Percentiles rank a stretch among this genome's conserved stretches.
These are phyloP conservation scores for Santalum album DNA, from an alignment of 164 flowering plant species.

Conservation along the genomic window DNA sequence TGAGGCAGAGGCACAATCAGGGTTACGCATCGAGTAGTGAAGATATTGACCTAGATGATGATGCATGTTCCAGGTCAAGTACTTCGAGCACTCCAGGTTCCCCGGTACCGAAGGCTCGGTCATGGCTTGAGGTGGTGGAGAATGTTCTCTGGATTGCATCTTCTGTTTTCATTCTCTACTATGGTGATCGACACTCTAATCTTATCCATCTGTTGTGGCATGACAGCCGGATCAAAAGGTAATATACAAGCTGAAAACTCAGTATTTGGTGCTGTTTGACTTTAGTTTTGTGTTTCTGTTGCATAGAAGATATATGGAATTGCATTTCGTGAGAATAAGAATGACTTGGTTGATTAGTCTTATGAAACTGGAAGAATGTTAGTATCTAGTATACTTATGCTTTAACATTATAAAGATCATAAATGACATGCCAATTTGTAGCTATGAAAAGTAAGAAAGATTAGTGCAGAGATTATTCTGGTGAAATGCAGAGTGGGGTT, in stretches of 20 bases:
- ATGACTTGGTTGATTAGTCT: too few species aligned
- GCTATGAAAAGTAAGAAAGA: too few species aligned
- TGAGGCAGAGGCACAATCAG: slow-evolving; percentile 85
- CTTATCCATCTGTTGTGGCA: slow-evolving; percentile 54
- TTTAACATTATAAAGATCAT: too few species aligned
- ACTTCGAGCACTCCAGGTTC: slow-evolving; percentile 17
- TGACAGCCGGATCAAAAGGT: slow-evolving; percentile 79
- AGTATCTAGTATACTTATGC: too few species aligned
- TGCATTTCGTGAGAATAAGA: too few species aligned
- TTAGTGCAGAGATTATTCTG: too few species aligned
- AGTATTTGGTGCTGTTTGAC: neutral
- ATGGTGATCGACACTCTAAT: slow-evolving; percentile 70
- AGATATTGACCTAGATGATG: slow-evolving; percentile 58
- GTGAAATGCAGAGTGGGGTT: too few species aligned
- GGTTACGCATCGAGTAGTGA: slow-evolving; percentile 76
- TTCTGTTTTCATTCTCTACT: slow-evolving; percentile 59
- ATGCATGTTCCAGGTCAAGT: slow-evolving; percentile 54
- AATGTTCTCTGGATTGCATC: slow-evolving; percentile 82
- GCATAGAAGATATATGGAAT: too few species aligned
- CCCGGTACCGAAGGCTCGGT: slow-evolving; percentile 25
- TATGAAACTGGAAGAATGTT: too few species aligned
- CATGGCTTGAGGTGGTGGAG: slow-evolving; percentile 69
- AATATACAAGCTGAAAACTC: neutral
- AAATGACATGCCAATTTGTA: too few species aligned
- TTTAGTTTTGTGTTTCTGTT: neutral